Evolutionary conservation across 1,284 basidiomycete species (phyloP).

Genomic region (Termitomyces sp.): DNA sequence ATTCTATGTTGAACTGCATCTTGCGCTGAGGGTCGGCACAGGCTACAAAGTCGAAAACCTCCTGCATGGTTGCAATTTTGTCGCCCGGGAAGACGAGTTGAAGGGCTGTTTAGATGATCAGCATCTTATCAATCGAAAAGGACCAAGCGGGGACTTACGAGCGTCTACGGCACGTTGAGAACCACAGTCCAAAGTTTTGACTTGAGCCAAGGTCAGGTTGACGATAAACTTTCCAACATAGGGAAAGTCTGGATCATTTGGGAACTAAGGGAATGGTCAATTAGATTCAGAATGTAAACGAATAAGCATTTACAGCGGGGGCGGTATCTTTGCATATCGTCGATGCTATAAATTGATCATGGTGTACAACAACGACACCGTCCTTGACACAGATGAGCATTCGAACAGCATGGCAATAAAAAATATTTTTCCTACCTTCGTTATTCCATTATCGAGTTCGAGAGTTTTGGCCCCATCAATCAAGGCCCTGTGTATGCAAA

Average conservation of each 20-base stretch:
- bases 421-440: no score
- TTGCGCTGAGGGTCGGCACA: slow-evolving; percentile 61
- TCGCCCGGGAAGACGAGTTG: slow-evolving; percentile 64
- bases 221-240: slow-evolving; percentile 73
- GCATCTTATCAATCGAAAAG: neutral
- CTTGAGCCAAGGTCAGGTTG: slow-evolving; percentile 72
- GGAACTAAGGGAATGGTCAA: slow-evolving; percentile 31
- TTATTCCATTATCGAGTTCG: slow-evolving; percentile 75
- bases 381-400: slow-evolving; percentile 39
- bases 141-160: slow-evolving; percentile 42
- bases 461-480: slow-evolving; percentile 71
- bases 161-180: slow-evolving; percentile 58
- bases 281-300: neutral
- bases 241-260: slow-evolving; percentile 55
- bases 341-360: slow-evolving; percentile 61
- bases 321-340: slow-evolving; percentile 65
- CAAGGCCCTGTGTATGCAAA: slow-evolving; percentile 61
- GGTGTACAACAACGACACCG: slow-evolving; percentile 73
- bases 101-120: slow-evolving; percentile 36
- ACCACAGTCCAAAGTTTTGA: slow-evolving; percentile 76
- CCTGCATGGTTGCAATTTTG: slow-evolving; percentile 65
- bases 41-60: slow-evolving; percentile 70
- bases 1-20: slow-evolving; percentile 75
- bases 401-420: neutral
- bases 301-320: slow-evolving; percentile 36